Conservation (phyloP, 345 rosid genomes). For the Salix exigua region DNA sequence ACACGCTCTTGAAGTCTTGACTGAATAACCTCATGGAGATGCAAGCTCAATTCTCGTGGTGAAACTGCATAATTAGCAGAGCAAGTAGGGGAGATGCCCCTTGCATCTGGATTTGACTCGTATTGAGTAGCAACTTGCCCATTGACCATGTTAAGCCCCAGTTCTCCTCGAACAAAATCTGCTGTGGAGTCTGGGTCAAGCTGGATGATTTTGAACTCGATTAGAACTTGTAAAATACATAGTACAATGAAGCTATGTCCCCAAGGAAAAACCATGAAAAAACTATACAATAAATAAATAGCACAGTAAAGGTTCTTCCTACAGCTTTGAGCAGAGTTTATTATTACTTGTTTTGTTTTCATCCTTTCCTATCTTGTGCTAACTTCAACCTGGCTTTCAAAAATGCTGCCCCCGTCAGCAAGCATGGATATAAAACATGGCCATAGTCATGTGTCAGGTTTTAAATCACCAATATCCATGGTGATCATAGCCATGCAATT, state of each 20-base stretch:
- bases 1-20: slow-evolving; percentile 61
- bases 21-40: slow-evolving; percentile 62
- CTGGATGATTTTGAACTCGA: slow-evolving; percentile 34
- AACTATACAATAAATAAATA: not conserved
- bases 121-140: slow-evolving; percentile 26
- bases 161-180: slow-evolving; percentile 63
- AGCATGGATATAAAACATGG: no score
- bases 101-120: slow-evolving; percentile 49
- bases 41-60: slow-evolving; percentile 70
- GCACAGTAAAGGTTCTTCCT: not conserved
- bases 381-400: not conserved
- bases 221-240: slow-evolving; percentile 11
- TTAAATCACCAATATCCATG: not conserved
- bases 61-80: slow-evolving; percentile 65
- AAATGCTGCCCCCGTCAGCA: not conserved
- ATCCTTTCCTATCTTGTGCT: not conserved
- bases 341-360: not conserved
- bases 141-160: slow-evolving; percentile 34
- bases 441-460: no score
- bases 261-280: not conserved
- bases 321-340: not conserved
- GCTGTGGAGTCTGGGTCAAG: slow-evolving; percentile 54
- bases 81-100: slow-evolving; percentile 45
- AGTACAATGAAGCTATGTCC: not conserved
- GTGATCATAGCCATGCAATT: not conserved